phyloP scores from a whole-genome alignment of 345 rosid genomes.

The Jatropha curcas region DNA sequence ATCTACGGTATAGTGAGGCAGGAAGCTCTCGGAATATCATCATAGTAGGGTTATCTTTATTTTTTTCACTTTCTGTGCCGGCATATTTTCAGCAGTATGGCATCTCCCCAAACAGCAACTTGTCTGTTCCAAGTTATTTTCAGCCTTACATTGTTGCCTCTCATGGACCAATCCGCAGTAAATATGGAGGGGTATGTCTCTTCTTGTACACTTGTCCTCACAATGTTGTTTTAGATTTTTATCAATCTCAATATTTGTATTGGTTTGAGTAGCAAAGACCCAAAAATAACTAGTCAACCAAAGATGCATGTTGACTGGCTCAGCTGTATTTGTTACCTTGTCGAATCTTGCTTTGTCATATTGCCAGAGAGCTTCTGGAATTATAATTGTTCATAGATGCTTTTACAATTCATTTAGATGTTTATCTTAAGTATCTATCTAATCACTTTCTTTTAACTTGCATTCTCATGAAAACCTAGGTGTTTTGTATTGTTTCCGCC shows the following conservation, averaged over 20 bases:
- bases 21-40: slow-evolving; percentile 97
- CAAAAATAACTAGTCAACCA: too few species aligned
- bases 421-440: neutral
- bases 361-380: neutral
- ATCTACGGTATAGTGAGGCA: slow-evolving; percentile 94
- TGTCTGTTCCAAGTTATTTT: slow-evolving; percentile 81
- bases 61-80: slow-evolving; percentile 84
- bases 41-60: slow-evolving; percentile 82
- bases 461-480: neutral
- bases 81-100: slow-evolving; percentile 96
- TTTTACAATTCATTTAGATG: neutral
- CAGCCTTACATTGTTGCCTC: slow-evolving; percentile 85
- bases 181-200: slow-evolving; percentile 68
- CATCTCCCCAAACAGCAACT: slow-evolving; percentile 69
- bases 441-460: neutral
- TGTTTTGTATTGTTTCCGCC: neutral
- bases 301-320: neutral
- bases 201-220: slow-evolving; percentile 12
- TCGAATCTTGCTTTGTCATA: neutral
- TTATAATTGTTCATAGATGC: neutral
- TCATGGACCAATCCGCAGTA: slow-evolving; percentile 82
- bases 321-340: neutral
- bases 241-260: too few species aligned
- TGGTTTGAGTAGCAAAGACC: too few species aligned
- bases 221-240: too few species aligned